Conservation (phyloP, 441 rosid species). For the Metrosideros polymorpha region DNA sequence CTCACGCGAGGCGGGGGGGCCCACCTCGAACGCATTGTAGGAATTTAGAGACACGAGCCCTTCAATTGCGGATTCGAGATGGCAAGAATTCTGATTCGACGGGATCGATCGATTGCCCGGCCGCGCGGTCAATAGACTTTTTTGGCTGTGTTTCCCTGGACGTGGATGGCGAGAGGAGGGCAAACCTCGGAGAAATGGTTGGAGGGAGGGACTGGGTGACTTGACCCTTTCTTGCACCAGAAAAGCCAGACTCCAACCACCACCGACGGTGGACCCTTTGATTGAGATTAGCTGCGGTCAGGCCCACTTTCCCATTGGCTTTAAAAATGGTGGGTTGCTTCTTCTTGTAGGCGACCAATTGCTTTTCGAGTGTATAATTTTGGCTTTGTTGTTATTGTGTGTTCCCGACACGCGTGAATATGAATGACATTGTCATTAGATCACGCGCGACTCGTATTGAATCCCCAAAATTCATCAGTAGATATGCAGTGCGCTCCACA, state of each 20-base stretch:
- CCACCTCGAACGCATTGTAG: background rate
- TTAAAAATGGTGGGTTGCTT: background rate
- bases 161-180: background rate
- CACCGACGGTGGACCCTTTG: background rate
- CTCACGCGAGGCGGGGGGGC: background rate
- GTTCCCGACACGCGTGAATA: background rate
- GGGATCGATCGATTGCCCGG: background rate
- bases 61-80: background rate
- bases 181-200: background rate
- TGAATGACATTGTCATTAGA: rapidly evolving
- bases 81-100: background rate
- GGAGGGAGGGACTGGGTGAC: background rate
- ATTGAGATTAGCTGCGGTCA: background rate
- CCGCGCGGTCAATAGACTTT: background rate
- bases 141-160: background rate
- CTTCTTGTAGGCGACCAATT: background rate
- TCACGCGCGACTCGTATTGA: background rate
- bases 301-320: too few relatives aligned
- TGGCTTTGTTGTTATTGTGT: background rate
- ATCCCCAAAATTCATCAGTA: too few relatives aligned
- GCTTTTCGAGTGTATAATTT: too few relatives aligned
- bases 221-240: background rate
- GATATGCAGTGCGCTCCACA: too few relatives aligned
- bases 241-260: background rate
- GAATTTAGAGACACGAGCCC: background rate